A percentile compares a stretch with the other conserved stretches of the same genome.
phyloP scores from a whole-genome alignment of 2,329 filamentous ascomycete genomes.

The Penicillium sp. region DNA sequence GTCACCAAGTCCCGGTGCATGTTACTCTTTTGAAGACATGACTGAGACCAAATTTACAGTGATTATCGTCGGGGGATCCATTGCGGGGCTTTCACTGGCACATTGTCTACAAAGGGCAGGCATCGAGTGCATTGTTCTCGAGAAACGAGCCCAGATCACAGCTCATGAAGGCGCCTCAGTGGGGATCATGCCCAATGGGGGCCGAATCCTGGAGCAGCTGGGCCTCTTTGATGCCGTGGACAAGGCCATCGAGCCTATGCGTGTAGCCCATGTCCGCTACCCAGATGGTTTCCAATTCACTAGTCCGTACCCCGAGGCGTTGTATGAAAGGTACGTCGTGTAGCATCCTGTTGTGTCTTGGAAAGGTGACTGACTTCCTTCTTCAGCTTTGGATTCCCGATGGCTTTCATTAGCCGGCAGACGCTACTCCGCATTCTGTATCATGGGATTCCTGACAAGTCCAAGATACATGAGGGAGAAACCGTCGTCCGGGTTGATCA shows the following conservation, averaged over 20 bases:
- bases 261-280: background rate
- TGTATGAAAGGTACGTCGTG: too few relatives aligned
- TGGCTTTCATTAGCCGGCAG: too few relatives aligned
- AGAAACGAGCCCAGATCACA: background rate
- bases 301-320: background rate
- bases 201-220: constrained; percentile 19
- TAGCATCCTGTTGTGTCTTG: background rate
- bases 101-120: constrained; percentile 41
- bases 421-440: too few relatives aligned
- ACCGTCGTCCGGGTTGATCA: too few relatives aligned
- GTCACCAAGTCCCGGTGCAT: too few relatives aligned
- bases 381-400: too few relatives aligned
- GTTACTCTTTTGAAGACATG: too few relatives aligned
- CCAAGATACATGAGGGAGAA: background rate
- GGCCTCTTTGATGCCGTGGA: constrained; percentile 5
- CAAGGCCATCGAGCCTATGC: background rate
- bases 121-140: constrained; percentile 49
- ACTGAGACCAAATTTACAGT: background rate
- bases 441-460: too few relatives aligned
- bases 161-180: constrained; percentile 1
- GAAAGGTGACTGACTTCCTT: too few relatives aligned
- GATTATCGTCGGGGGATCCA: background rate
- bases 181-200: constrained; percentile 21
- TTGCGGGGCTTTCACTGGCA: background rate
- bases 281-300: background rate